A percentile compares a stretch with the other conserved stretches of the same genome.
phyloP scores from a whole-genome alignment of 192 early-diverging fungal species.

The Oehlia diaphana region DNA sequence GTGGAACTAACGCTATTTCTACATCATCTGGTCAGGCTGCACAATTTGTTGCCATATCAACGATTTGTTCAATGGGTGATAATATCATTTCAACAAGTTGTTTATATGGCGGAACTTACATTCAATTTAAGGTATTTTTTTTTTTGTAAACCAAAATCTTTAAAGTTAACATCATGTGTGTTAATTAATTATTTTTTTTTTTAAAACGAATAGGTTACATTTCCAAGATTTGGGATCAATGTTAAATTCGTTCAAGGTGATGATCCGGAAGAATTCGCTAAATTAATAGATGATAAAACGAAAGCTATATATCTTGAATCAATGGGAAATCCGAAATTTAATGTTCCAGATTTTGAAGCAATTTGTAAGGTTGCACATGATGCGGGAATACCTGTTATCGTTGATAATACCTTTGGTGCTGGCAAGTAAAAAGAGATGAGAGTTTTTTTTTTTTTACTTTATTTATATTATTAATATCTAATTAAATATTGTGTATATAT shows the following conservation, averaged over 20 bases:
- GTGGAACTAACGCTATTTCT: conserved; percentile 73
- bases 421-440: conserved; percentile 29
- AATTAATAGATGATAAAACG: conserved; percentile 86
- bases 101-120: conserved; percentile 79
- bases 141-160: background rate
- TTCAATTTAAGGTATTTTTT: conserved; percentile 85
- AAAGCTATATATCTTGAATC: conserved; percentile 91
- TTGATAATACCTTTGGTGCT: conserved; percentile 97
- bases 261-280: conserved; percentile 48
- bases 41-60: conserved; percentile 80
- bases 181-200: background rate
- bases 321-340: conserved; percentile 89
- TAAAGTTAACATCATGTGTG: background rate
- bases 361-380: conserved; percentile 81
- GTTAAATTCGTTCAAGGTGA: conserved; percentile 63
- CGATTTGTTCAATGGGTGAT: conserved; percentile 76
- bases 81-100: conserved; percentile 84
- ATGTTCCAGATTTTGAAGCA: conserved; percentile 81
- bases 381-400: conserved; percentile 85
- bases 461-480: background rate
- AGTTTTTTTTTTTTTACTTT: background rate
- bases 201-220: conserved; percentile 1
- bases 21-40: conserved; percentile 76
- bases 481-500: background rate
- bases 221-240: conserved; percentile 80